Base-by-base conservation (phyloP, 768 basidiomycete species). In the Pisolithus sp. region DNA sequence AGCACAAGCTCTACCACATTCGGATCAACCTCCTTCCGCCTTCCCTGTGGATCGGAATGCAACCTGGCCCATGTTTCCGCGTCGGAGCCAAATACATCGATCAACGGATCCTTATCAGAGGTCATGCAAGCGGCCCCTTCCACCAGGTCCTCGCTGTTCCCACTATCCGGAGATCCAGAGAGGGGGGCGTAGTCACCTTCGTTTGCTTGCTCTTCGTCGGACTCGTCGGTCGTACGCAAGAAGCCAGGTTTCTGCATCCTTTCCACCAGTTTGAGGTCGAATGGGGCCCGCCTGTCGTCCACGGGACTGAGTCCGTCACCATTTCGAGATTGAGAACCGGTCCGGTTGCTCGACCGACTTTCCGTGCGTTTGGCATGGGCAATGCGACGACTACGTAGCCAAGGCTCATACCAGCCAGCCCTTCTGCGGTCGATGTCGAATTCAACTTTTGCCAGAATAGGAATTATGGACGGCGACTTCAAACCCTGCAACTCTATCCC, bases 361-460 rank as follows among this genome's bases (percentile, higher is more conserved):
- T 75, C 77, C 34, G 72, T 62, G 23, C 86, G 72, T 64, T 81
- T 86, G n/a, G 75, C 75, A 52, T 79, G 76, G 52, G 82, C 82
- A 44, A 73, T 70, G 52, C 75, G 75, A 51, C 87, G 71, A 60
- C 82, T 87, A 51, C 82, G 76, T 24, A 83, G 53, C 89, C 90
- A 95, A 7, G 83, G 82, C n/a, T 84, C 84, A 56, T 85, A 93
- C 93, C 93, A 96, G 3, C 72, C 71, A 2, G 92, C 93, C 56
- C 76, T 84, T 48, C 79, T 73, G 37, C 75, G 74, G 67, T 96
- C 94, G 59, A 98, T 85, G 64, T 96, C 92, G 60, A 98, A 96
- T 66, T 97, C 93, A 12, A 98, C 82, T 67, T 94, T 94, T 46
- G 93, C 94, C 26, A 98, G 77, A 51, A 96, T 84, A 5, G 88